Evolutionary conservation across 1,284 basidiomycete species (phyloP).

Genomic region (Neonothopanus nambi): DNA sequence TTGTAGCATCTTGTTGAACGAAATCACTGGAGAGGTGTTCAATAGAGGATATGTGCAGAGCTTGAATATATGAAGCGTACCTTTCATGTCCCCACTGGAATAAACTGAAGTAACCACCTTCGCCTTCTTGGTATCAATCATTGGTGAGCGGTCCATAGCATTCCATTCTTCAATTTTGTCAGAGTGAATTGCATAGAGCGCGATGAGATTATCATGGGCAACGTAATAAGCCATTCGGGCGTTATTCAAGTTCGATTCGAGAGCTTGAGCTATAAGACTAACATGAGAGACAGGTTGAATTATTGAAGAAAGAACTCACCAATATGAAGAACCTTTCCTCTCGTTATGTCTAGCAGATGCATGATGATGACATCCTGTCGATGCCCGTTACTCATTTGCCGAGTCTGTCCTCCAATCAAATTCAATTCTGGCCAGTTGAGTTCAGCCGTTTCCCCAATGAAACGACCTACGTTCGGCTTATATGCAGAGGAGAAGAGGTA

Average conservation of each 20-base stretch:
- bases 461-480: conserved; percentile 8
- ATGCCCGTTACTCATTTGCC: conserved; percentile 9
- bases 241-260: too few species aligned
- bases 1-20: too few species aligned
- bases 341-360: conserved; percentile 29
- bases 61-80: not conserved
- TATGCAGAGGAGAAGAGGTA: too few species aligned
- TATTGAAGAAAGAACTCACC: not conserved
- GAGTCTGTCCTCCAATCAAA: not conserved
- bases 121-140: not conserved
- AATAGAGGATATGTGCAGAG: too few species aligned
- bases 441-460: conserved; percentile 7
- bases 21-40: too few species aligned
- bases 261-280: too few species aligned
- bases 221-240: too few species aligned
- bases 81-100: not conserved
- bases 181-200: too few species aligned
- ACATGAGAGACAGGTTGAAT: too few species aligned
- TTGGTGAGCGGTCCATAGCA: not conserved
- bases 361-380: too few species aligned
- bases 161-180: not conserved
- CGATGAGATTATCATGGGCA: too few species aligned
- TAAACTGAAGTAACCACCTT: not conserved
- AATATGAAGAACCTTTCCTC: conserved; percentile 18
- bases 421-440: not conserved